Evolutionary conservation across 2,329 filamentous ascomycete species (phyloP).

Genomic region (Aspergillus luchuensis): DNA sequence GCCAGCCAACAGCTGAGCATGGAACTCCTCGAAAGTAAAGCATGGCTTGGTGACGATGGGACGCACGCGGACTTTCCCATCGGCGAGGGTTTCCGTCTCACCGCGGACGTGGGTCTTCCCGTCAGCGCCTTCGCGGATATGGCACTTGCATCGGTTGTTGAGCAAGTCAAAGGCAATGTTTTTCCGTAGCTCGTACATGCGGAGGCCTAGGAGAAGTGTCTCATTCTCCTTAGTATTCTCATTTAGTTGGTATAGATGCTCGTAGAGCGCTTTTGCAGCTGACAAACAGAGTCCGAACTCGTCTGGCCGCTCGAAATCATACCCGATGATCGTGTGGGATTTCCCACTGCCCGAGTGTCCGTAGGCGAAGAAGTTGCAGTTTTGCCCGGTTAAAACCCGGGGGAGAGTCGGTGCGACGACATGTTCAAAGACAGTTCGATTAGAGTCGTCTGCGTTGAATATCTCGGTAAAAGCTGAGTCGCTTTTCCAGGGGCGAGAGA

Average conservation of each 20-base stretch:
- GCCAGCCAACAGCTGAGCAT: constrained; percentile 31
- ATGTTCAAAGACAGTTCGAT: no score
- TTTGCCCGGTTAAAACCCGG: no score
- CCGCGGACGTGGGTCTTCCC: constrained; percentile 46
- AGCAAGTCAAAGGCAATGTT: constrained; percentile 49
- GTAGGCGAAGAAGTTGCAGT: constrained; percentile 49
- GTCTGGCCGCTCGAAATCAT: constrained; percentile 38
- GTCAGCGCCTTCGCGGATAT: constrained; percentile 46
- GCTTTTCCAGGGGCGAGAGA: no score
- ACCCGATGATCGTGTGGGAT: constrained; percentile 48
- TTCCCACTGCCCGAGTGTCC: constrained; percentile 49
- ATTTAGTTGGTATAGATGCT: constrained; percentile 31
- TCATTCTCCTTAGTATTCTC: constrained; percentile 24
- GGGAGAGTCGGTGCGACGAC: no score
- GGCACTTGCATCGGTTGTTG: constrained; percentile 41
- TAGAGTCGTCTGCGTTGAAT: no score
- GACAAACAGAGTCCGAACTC: constrained; percentile 43
- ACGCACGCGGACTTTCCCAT: constrained; percentile 46
- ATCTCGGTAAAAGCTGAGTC: no score
- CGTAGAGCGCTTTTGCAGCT: constrained; percentile 36
- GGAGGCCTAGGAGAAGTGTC: constrained; percentile 28
- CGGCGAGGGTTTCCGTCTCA: constrained; percentile 44
- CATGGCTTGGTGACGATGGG: constrained; percentile 35
- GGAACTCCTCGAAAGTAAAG: constrained; percentile 41
- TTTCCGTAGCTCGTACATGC: constrained; percentile 47